Conservation (phyloP, 305 asterid genomes). For the Rubia balearica region DNA sequence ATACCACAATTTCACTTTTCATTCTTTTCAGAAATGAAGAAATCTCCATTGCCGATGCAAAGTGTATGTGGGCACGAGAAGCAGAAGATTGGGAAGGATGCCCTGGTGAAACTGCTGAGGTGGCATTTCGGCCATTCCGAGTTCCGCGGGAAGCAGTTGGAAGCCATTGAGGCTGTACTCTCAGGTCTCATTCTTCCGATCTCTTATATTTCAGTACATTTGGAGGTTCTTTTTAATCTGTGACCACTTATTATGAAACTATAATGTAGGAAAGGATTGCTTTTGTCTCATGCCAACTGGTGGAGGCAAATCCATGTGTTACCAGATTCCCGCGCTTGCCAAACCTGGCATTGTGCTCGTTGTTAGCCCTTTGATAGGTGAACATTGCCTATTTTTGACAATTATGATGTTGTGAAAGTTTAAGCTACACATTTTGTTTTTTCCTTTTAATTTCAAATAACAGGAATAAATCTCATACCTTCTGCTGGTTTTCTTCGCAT, state of each 20-base stretch:
- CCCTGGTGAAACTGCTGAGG: constrained; percentile 75
- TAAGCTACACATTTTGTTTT: constrained; percentile 39
- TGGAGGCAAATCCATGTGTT: constrained; percentile 96
- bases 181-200: constrained; percentile 47
- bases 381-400: constrained; percentile 26
- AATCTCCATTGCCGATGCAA: constrained; percentile 61
- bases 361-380: constrained; percentile 95
- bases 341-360: constrained; percentile 91
- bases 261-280: constrained; percentile 73
- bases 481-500: constrained; percentile 19
- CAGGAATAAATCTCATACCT: constrained; percentile 37
- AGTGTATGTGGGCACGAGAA: constrained; percentile 47
- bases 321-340: constrained; percentile 87
- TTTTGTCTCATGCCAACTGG: constrained; percentile 98
- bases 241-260: neutral
- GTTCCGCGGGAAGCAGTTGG: constrained; percentile 81
- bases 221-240: neutral
- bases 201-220: neutral
- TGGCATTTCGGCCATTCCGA: constrained; percentile 95
- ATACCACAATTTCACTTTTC: neutral
- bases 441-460: constrained; percentile 28
- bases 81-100: constrained; percentile 54
- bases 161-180: constrained; percentile 87
- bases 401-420: constrained; percentile 24
- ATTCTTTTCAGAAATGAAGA: constrained; percentile 42